These are phyloP conservation scores for Leptodermis oblonga DNA, from an alignment of 257 asterid species.

Conservation along the genomic window DNA sequence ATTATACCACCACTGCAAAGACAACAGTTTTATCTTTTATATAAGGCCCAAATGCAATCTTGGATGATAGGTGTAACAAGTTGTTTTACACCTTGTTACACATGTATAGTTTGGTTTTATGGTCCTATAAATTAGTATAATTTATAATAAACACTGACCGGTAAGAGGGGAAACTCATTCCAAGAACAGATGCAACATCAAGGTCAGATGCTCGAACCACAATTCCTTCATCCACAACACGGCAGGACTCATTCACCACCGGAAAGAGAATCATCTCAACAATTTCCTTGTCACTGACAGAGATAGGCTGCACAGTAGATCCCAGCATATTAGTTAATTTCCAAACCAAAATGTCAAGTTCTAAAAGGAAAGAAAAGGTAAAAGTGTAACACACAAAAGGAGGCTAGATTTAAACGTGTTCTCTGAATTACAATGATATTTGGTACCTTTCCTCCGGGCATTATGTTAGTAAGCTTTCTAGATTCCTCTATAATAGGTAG, in stretches of 20 bases:
- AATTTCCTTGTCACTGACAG: constrained; percentile 75
- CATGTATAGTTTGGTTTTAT: neutral
- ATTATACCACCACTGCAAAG: constrained; percentile 83
- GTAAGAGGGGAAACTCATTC: constrained; percentile 95
- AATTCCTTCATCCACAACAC: constrained; percentile 78
- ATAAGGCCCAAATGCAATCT: neutral
- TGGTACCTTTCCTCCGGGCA: constrained; percentile 92
- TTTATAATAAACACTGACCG: constrained; percentile 49
- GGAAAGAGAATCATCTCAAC: constrained; percentile 95
- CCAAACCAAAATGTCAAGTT: neutral
- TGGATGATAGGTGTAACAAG: neutral
- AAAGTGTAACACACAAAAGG: neutral
- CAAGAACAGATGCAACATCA: constrained; percentile 85
- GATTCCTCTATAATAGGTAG: constrained; percentile 80
- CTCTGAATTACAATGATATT: neutral
- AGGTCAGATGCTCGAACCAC: constrained; percentile 93
- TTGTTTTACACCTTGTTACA: neutral
- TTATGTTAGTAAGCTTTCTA: constrained; percentile 68
- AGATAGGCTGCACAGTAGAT: constrained; percentile 63
- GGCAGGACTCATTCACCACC: constrained; percentile 92
- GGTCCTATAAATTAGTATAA: neutral
- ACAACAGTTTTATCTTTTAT: neutral
- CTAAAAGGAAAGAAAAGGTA: neutral
- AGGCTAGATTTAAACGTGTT: neutral
- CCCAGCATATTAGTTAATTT: constrained; percentile 10